Evolutionary conservation across 257 asterid genomes (phyloP), one percentile per base, ranked within the genome.

Genomic region (Nemophila menziesii): DNA sequence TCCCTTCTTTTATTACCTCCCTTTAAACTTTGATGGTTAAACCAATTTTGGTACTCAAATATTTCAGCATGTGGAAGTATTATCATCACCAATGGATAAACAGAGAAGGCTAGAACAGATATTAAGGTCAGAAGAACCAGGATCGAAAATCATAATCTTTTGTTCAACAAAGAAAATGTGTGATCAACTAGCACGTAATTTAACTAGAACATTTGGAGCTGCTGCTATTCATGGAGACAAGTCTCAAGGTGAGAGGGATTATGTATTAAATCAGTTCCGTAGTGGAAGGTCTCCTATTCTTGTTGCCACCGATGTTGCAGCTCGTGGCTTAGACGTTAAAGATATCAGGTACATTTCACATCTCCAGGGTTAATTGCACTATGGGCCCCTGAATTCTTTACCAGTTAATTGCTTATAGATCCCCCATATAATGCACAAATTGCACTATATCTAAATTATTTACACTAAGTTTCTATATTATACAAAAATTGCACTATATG

Each of bases 291-390:
- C 89, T 45, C 96, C 94, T 2, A 65, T 90, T 40, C 96, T 90
- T 51, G 99, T 90, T 16, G 99, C 99, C 46, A 90, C 96, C 46
- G 99, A 90, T 77, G 99, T 90, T 23, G 96, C 99, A 48, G 96
- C 99, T 40, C 94, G 99, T 49, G 99, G 99, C 60, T 71, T 90
- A 49, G 99, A 90, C 68, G 67, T 90, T 39, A 90, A 90, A 69
- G 99, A 90, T 75, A 81, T 90, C 73, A 85, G 94, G 96, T 90
- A 42, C 21, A 63, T 4, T 22, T 16, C 4, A 10, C 23, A 13
- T 12, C 23, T 14, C 10, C n/a, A n/a, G n/a, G n/a, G n/a, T n/a
- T n/a, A n/a, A n/a, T n/a, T n/a, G n/a, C n/a, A n/a, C n/a, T n/a
- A n/a, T n/a, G n/a, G 22, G 16, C 15, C 17, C 8, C 11, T 11